Percentiles rank a stretch among this genome's conserved stretches.
phyloP scores from a whole-genome alignment of 2,329 filamentous ascomycete genomes.

The Colletotrichum sp. region DNA sequence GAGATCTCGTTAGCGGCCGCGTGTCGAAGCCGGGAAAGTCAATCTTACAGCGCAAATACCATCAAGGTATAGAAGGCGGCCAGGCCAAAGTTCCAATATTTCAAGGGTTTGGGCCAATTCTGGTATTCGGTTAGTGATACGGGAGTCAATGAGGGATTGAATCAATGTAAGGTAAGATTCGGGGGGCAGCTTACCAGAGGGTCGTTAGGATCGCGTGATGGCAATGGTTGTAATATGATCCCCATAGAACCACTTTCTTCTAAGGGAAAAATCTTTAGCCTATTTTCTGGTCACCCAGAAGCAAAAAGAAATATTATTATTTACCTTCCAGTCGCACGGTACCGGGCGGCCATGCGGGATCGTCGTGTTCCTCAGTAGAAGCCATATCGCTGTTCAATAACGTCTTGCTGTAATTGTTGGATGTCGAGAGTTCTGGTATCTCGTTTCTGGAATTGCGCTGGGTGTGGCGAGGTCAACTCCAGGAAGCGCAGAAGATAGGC shows the following conservation, averaged over 20 bases:
- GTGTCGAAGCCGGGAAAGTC: background rate
- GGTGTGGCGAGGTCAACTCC: background rate
- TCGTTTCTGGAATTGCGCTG: background rate
- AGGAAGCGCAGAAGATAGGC: background rate
- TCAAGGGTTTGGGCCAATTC: background rate
- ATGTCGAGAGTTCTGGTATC: background rate
- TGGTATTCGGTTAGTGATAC: background rate
- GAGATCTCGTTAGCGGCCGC: background rate
- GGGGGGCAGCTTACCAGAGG: background rate
- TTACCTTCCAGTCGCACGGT: background rate
- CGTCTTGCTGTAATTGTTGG: background rate
- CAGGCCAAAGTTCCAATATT: background rate
- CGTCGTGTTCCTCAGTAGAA: background rate
- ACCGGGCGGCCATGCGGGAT: background rate
- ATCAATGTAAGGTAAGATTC: rapidly evolving
- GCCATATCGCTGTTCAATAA: background rate
- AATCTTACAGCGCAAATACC: background rate
- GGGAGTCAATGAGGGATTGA: background rate
- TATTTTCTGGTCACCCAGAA: background rate
- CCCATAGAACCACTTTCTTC: background rate
- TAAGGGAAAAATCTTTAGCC: background rate
- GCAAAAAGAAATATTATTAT: background rate
- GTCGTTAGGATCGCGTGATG: background rate
- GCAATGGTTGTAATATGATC: background rate
- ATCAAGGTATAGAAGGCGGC: background rate